phyloP scores from a whole-genome alignment of 139 green algal genomes.

The Chlorella ohadii region DNA sequence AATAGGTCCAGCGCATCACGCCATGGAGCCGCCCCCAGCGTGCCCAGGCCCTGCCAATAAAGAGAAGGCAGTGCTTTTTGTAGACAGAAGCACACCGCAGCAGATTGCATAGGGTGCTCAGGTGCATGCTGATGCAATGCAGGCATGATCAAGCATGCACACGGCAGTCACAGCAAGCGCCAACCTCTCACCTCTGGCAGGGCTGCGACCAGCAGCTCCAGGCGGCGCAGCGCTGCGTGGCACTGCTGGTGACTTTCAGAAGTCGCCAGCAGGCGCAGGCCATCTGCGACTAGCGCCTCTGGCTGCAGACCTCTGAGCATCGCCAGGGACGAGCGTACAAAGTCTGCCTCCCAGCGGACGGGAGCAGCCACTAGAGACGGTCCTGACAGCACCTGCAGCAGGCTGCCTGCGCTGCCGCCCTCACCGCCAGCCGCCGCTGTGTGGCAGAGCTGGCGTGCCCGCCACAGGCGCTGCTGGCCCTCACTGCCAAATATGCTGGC shows the following conservation, averaged over 20 bases:
- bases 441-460: not conserved
- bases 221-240: conserved; percentile 1
- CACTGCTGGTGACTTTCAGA: not conserved
- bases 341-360: conserved; percentile 4
- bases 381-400: not conserved
- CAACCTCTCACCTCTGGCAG: conserved; percentile 2
- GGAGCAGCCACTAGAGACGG: not conserved
- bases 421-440: not conserved
- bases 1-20: not conserved
- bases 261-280: not conserved
- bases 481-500: conserved; percentile 13
- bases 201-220: not conserved
- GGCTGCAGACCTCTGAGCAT: conserved; percentile 6
- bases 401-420: not conserved
- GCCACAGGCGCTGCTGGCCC: conserved; percentile 7
- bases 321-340: not conserved
- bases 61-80: too few relatives aligned
- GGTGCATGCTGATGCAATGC: too few relatives aligned
- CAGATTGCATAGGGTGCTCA: too few relatives aligned
- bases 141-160: not conserved
- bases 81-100: too few relatives aligned
- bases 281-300: not conserved
- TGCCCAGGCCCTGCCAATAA: not conserved
- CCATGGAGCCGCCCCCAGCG: not conserved
- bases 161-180: not conserved